A percentile compares a stretch with the other conserved stretches of the same genome.
Conservation (phyloP, 495 filamentous ascomycete genomes). For the Podospora conica region DNA sequence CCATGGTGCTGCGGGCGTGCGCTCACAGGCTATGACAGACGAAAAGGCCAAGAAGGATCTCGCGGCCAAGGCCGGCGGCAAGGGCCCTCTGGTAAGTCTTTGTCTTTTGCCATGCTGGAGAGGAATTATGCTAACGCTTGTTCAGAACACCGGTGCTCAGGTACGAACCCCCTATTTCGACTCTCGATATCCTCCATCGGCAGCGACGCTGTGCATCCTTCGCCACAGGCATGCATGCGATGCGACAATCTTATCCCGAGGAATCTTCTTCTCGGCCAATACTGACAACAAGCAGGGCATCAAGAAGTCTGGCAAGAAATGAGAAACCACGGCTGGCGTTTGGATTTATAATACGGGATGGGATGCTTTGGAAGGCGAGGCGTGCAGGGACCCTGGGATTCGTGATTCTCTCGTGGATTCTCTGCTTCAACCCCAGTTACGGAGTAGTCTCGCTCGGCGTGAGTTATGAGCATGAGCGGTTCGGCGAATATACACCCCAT, state of each 20-base stretch:
- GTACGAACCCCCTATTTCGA: slow-evolving; percentile 11
- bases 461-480: neutral
- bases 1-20: neutral
- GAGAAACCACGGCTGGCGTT: slow-evolving; percentile 21
- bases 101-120: neutral
- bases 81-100: slow-evolving; percentile 41
- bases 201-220: neutral
- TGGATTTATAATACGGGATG: slow-evolving; percentile 5
- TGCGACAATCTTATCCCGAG: neutral
- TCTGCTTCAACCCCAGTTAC: neutral
- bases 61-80: slow-evolving; percentile 55
- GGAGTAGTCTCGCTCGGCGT: neutral
- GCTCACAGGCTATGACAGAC: slow-evolving; percentile 42
- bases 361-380: slow-evolving; percentile 1
- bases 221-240: neutral
- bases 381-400: slow-evolving; percentile 13
- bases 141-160: slow-evolving; percentile 61
- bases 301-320: slow-evolving; percentile 91
- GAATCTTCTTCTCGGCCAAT: neutral
- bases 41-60: slow-evolving; percentile 73
- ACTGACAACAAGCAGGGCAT: slow-evolving; percentile 47
- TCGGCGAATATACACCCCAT: neutral
- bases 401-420: neutral
- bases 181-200: neutral
- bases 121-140: neutral